Evolutionary conservation across 371 early-diverging fungal species (phyloP), one percentile per base, ranked within the genome.

Genomic region (Circinella umbellata): DNA sequence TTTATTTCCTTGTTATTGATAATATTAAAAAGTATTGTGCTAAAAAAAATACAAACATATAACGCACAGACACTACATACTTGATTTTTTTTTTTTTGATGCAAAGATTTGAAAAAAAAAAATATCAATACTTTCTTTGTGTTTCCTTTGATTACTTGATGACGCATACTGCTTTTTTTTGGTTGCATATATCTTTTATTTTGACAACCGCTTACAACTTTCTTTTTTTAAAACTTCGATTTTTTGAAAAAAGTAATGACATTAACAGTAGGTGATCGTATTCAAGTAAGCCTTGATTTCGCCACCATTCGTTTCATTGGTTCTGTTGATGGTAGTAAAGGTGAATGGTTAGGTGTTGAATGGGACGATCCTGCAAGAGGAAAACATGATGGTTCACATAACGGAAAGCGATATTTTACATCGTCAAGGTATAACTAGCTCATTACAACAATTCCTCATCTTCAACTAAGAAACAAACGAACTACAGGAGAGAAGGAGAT

Each of bases 331-430:
- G 78, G 78, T 0, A 81, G 90, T 27, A 75, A 75, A 18, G 90
- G 94, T 13, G 77, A 78, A 42, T 96, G 96, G 96, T 80, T 92
- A n/a, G 95, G 95, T 15, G 82, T 96, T n/a, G 94, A 95, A 77
- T 96, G 96, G 95, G 92, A 92, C 70, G 86, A 88, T 77, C 77
- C 88, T 0, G 66, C 69, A 4, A 84, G 94, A n/a, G 96, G 96
- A 59, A 95, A 94, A 69, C 95, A 96, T 76, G 82, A 88, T 59
- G 96, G 95, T 7, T 76, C 81, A 3, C 88, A 92, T 69, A 72
- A 88, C 53, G 89, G 86, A 37, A 72, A 66, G 5, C 71, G 77
- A 13, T 95, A 95, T 73, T 96, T 96, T 79, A 59, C 67, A 14
- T 94, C 63, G 49, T 38, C 49, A 51, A 54, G 61, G 38, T 51